Percentiles rank a stretch among this genome's conserved stretches.
Evolutionary conservation across 768 basidiomycete species (phyloP).

Genomic region (Coprinopsis marcescibilis): DNA sequence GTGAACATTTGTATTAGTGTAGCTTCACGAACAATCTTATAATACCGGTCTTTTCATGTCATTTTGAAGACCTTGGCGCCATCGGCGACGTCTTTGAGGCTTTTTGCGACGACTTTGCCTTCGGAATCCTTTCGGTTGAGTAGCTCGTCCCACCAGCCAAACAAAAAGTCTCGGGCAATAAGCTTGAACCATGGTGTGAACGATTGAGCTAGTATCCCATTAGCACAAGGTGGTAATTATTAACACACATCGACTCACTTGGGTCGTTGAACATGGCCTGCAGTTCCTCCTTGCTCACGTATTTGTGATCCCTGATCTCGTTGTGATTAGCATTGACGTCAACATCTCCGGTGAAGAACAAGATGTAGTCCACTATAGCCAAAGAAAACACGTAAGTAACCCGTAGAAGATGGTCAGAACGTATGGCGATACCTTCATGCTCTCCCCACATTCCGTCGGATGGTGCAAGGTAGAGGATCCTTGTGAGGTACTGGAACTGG

Average conservation of each 20-base stretch:
- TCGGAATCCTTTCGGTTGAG: slow-evolving; percentile 48
- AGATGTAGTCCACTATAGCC: slow-evolving; percentile 86
- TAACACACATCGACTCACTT: slow-evolving; percentile 36
- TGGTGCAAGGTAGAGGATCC: slow-evolving; percentile 96
- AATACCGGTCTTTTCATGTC: slow-evolving; percentile 18
- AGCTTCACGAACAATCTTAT: slow-evolving; percentile 6
- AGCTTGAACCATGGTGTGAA: slow-evolving; percentile 99
- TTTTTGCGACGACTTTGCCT: slow-evolving; percentile 61
- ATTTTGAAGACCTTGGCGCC: slow-evolving; percentile 63
- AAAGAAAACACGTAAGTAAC: neutral
- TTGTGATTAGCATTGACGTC: slow-evolving; percentile 76
- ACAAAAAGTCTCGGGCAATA: slow-evolving; percentile 93
- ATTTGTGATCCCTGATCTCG: slow-evolving; percentile 87
- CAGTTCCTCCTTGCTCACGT: slow-evolving; percentile 87
- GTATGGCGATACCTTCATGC: slow-evolving; percentile 72
- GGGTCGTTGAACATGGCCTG: slow-evolving; percentile 84
- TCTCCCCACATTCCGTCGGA: slow-evolving; percentile 94
- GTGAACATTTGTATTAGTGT: slow-evolving; percentile 1
- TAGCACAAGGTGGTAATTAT: neutral
- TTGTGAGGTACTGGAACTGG: slow-evolving; percentile 88
- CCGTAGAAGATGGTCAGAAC: neutral
- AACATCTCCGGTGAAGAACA: slow-evolving; percentile 90
- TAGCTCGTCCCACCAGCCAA: slow-evolving; percentile 98
- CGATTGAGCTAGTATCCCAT: slow-evolving; percentile 52
- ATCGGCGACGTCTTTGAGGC: slow-evolving; percentile 59